Evolutionary conservation across 139 green algal genomes (phyloP), one percentile per base, ranked within the genome.

Genomic region (Nannochloris sp.): DNA sequence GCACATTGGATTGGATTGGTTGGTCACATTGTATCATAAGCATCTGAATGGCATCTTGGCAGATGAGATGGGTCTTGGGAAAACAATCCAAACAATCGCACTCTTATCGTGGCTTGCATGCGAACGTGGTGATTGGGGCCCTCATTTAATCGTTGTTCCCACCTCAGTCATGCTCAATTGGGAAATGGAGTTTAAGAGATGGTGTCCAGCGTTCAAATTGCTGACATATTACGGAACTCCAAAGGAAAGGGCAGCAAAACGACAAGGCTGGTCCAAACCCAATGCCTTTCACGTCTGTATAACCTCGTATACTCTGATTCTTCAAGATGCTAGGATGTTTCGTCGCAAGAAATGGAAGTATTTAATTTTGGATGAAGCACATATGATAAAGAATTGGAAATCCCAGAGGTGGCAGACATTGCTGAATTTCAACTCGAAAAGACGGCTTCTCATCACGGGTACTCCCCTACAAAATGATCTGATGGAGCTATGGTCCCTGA

Each of bases 381-480:
- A 98, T 82, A 97, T 98, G 88, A 98, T 98, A 78, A 98, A 98
- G 81, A 98, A 98, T 79, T 98, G 93, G 93, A 87, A 89, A 72
- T 90, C 76, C 67, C 90, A 96, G 83, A 78, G 93, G 12, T 98
- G 93, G 93, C 71, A 78, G 65, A 95, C 87, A 23, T 86, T 98
- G 73, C 84, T 98, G 66, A 88, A 93, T 68, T 98, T 98, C 81
- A 94, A 94, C 74, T 81, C 77, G 66, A 93, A 94, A 74, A 85
- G 90, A 49, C 77, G 93, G 57, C 82, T 98, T 59, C 87, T 98
- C 45, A 91, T 98, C 68, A 98, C 93, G 12, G 71, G 73, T 17
- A 91, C 86, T n/a, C 85, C 86, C 5, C 79, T 96, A 44, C 92
- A 98, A 80, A 97, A 98, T 76, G 87, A 98, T 75, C 73, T 98